phyloP scores from a whole-genome alignment of 2,329 filamentous ascomycete genomes.

The Talaromyces pinophilus region DNA sequence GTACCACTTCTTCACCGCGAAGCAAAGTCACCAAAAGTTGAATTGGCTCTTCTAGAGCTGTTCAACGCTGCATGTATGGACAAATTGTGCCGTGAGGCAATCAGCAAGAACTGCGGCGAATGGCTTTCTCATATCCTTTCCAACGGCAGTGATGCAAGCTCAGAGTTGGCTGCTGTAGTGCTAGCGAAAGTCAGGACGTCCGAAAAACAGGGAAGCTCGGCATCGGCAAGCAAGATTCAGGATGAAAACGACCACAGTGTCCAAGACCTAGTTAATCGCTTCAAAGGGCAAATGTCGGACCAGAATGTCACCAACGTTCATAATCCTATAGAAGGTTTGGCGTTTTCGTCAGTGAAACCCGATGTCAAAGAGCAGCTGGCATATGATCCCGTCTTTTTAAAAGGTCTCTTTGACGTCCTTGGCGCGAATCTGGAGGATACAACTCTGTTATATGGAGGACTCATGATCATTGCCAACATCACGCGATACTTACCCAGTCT shows the following conservation, averaged over 20 bases:
- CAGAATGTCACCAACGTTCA: conserved; percentile 59
- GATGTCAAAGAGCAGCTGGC: conserved; percentile 80
- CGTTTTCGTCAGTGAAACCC: conserved; percentile 84
- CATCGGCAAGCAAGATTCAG: conserved; percentile 36
- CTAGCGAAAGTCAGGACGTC: conserved; percentile 63
- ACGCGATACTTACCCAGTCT: conserved; percentile 75
- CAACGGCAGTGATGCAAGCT: conserved; percentile 61
- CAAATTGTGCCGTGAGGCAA: conserved; percentile 74
- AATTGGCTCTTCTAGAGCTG: conserved; percentile 83
- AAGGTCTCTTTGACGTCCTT: conserved; percentile 60
- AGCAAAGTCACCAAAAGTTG: conserved; percentile 81
- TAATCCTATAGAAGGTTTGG: conserved; percentile 83
- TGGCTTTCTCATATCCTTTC: conserved; percentile 86
- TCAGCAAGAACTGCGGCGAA: conserved; percentile 78
- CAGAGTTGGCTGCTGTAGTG: conserved; percentile 66
- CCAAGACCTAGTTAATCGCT: conserved; percentile 56
- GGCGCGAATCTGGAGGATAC: conserved; percentile 60
- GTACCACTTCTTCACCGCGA: conserved; percentile 74
- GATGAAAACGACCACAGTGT: conserved; percentile 47
- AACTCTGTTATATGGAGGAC: conserved; percentile 75
- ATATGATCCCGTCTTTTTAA: conserved; percentile 67
- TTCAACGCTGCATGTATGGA: conserved; percentile 91
- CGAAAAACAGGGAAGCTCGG: conserved; percentile 34
- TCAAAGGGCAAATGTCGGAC: conserved; percentile 52
- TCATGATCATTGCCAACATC: conserved; percentile 84